Evolutionary conservation across 768 basidiomycete species (phyloP).

Genomic region (Collybia sordida): DNA sequence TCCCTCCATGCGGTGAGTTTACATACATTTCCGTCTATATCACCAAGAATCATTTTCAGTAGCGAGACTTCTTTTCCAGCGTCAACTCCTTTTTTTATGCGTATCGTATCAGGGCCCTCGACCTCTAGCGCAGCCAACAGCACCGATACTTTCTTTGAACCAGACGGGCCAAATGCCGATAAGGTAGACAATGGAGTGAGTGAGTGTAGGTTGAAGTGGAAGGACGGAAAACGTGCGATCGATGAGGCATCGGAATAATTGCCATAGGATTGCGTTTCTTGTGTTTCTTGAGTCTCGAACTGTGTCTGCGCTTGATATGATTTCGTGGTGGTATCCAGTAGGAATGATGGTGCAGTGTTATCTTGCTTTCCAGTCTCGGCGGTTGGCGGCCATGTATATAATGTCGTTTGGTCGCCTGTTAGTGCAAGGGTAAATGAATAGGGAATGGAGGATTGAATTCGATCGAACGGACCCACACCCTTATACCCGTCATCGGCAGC

Average conservation of each 20-base stretch:
- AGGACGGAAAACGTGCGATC: conserved; percentile 70
- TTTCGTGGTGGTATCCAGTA: conserved; percentile 21
- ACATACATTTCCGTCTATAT: conserved; percentile 66
- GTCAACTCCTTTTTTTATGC: conserved; percentile 65
- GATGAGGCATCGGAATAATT: conserved; percentile 68
- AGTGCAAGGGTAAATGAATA: background rate
- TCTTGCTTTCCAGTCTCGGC: conserved; percentile 12
- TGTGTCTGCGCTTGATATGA: conserved; percentile 11
- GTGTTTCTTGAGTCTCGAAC: conserved; percentile 32
- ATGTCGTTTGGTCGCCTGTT: conserved; percentile 43
- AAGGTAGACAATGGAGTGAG: conserved; percentile 52
- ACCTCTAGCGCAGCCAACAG: conserved; percentile 73
- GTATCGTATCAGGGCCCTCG: conserved; percentile 71
- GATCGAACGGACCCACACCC: background rate
- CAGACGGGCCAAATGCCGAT: conserved; percentile 25
- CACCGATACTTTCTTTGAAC: conserved; percentile 51
- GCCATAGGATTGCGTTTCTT: conserved; percentile 45
- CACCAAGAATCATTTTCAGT: conserved; percentile 70
- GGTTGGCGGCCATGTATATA: conserved; percentile 62
- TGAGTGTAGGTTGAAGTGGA: conserved; percentile 68
- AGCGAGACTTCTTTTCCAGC: conserved; percentile 70
- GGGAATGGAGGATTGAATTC: background rate
- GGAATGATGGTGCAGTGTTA: conserved; percentile 24
- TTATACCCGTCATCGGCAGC: conserved; percentile 10
- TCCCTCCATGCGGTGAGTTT: conserved; percentile 82